Conservation (phyloP, 257 asterid genomes). For the Solanum microdontum region DNA sequence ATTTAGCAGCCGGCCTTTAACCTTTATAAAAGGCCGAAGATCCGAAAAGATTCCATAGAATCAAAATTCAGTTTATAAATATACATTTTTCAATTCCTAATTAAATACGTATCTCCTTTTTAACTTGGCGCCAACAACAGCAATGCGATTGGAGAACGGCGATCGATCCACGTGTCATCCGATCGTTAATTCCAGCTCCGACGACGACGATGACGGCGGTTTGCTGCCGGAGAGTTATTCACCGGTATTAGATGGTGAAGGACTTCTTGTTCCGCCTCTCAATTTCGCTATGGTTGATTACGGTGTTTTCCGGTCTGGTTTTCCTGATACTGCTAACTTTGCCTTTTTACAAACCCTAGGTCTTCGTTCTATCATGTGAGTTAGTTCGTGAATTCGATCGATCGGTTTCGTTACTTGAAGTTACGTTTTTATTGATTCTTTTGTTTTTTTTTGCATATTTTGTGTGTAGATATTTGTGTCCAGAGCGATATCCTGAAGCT, state of each 20-base stretch:
- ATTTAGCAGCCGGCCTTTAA: background rate
- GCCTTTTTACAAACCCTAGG: slow-evolving; percentile 74
- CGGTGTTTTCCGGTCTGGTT: slow-evolving; percentile 87
- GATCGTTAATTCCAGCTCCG: slow-evolving; percentile 1
- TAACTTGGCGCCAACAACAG: slow-evolving; percentile 16
- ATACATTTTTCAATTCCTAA: background rate
- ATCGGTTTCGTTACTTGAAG: background rate
- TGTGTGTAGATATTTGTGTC: slow-evolving; percentile 78
- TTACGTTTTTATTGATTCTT: background rate
- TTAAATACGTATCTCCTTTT: background rate
- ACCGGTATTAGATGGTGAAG: slow-evolving; percentile 12
- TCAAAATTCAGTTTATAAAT: background rate
- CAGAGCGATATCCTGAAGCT: slow-evolving; percentile 78
- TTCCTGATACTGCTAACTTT: slow-evolving; percentile 60
- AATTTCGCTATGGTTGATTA: slow-evolving; percentile 89
- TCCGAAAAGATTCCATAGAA: background rate
- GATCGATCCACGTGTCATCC: slow-evolving; percentile 34
- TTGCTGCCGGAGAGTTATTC: background rate
- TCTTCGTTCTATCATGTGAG: slow-evolving; percentile 72
- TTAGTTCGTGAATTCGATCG: background rate
- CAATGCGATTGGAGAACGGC: slow-evolving; percentile 31
- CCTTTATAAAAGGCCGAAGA: background rate
- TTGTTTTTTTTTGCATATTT: slow-evolving; percentile 4
- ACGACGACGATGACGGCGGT: background rate
- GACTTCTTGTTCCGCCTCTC: slow-evolving; percentile 52